phyloP scores from a whole-genome alignment of 2,329 filamentous ascomycete species.

The Sordariomycetes sp. region DNA sequence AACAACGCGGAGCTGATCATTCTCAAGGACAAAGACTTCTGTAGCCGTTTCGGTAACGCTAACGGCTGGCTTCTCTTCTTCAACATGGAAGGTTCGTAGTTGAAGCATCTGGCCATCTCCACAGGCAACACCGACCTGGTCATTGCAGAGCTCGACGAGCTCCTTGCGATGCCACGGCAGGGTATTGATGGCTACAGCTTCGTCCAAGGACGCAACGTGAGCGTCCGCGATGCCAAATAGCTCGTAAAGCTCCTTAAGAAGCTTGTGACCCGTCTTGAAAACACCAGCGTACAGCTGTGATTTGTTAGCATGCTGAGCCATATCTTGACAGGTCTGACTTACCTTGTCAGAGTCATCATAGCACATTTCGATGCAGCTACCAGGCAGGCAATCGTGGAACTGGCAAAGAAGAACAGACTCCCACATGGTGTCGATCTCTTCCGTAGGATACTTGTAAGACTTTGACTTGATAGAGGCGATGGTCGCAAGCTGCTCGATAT shows the following conservation, averaged over 20 bases:
- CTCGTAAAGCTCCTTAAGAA: slow-evolving; percentile 61
- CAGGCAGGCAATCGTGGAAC: slow-evolving; percentile 95
- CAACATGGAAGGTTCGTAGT: slow-evolving; percentile 39
- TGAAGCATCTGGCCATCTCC: slow-evolving; percentile 44
- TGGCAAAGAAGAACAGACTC: slow-evolving; percentile 85
- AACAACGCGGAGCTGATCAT: slow-evolving; percentile 64
- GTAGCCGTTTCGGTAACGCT: slow-evolving; percentile 39
- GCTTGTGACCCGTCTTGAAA: slow-evolving; percentile 64
- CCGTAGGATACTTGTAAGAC: slow-evolving; percentile 83
- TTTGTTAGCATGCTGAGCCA: slow-evolving; percentile 11
- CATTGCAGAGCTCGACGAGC: slow-evolving; percentile 54
- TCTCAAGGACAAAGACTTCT: slow-evolving; percentile 70
- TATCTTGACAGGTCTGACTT: slow-evolving; percentile 11
- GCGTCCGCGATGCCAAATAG: slow-evolving; percentile 53
- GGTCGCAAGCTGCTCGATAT: slow-evolving; percentile 82
- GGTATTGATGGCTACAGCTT: slow-evolving; percentile 67
- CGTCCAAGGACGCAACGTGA: slow-evolving; percentile 26
- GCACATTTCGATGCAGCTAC: slow-evolving; percentile 94
- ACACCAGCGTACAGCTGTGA: slow-evolving; percentile 67
- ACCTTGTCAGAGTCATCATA: slow-evolving; percentile 89
- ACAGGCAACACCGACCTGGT: slow-evolving; percentile 43
- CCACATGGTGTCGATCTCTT: slow-evolving; percentile 94
- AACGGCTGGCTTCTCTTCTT: slow-evolving; percentile 36
- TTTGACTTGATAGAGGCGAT: slow-evolving; percentile 66
- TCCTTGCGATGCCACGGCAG: slow-evolving; percentile 77